phyloP scores from a whole-genome alignment of 345 rosid genomes.

The Gynandropsis gynandra region DNA sequence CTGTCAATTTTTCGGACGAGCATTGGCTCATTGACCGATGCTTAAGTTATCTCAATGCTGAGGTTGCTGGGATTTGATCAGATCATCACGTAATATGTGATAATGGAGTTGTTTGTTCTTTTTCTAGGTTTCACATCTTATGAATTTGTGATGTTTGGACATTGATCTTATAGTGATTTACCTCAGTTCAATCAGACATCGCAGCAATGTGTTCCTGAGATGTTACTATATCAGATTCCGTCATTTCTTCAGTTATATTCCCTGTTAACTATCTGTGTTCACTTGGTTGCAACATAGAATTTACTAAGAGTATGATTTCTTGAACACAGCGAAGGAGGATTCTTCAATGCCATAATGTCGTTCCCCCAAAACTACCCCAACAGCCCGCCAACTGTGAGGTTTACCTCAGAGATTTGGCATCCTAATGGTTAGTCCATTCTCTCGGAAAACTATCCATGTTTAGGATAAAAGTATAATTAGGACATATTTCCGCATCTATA shows the following conservation, averaged over 20 bases:
- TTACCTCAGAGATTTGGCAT: slow-evolving; percentile 55
- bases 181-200: no score
- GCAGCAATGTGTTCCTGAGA: slow-evolving; percentile 4
- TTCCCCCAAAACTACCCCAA: slow-evolving; percentile 52
- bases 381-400: slow-evolving; percentile 44
- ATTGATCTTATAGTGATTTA: no score
- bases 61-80: neutral
- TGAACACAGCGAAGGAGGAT: slow-evolving; percentile 68
- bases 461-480: neutral
- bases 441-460: neutral
- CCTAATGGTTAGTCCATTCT: slow-evolving; percentile 33
- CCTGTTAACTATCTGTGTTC: neutral
- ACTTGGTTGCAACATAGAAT: slow-evolving; percentile 5
- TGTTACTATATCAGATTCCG: neutral
- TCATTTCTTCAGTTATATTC: neutral
- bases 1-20: slow-evolving; percentile 8
- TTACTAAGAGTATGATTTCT: neutral
- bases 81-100: neutral
- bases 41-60: neutral
- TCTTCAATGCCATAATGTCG: slow-evolving; percentile 71
- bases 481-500: neutral
- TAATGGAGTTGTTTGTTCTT: neutral
- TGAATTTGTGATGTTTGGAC: no score
- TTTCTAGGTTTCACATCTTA: neutral
- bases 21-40: slow-evolving; percentile 1